phyloP scores from a whole-genome alignment of 139 green algal genomes.

The Pleodorina starrii region DNA sequence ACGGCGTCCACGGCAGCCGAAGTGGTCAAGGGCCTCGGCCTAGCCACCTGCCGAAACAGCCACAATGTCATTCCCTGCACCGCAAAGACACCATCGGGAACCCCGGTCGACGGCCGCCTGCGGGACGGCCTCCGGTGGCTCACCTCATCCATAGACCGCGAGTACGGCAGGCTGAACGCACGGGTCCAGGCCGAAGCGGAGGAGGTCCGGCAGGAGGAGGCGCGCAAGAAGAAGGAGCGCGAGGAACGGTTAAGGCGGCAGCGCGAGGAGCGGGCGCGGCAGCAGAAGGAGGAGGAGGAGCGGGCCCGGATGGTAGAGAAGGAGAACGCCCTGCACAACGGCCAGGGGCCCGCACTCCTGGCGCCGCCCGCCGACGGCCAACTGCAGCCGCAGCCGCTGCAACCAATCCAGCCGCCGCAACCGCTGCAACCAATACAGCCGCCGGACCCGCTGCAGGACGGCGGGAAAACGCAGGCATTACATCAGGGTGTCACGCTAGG shows the following conservation, averaged over 20 bases:
- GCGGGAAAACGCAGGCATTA: background rate
- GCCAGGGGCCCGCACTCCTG: background rate
- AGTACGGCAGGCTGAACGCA: slow-evolving; percentile 42
- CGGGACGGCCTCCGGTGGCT: slow-evolving; percentile 58
- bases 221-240: slow-evolving; percentile 60
- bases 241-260: slow-evolving; percentile 55
- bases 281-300: slow-evolving; percentile 45
- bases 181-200: slow-evolving; percentile 45
- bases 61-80: slow-evolving; percentile 66
- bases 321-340: slow-evolving; percentile 33
- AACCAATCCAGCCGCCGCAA: background rate
- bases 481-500: background rate
- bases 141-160: slow-evolving; percentile 3
- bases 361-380: background rate
- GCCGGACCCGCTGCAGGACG: background rate
- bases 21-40: slow-evolving; percentile 52
- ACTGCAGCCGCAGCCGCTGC: background rate
- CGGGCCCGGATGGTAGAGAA: slow-evolving; percentile 19
- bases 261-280: slow-evolving; percentile 30
- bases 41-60: slow-evolving; percentile 44
- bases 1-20: slow-evolving; percentile 51
- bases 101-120: slow-evolving; percentile 44
- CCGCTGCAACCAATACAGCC: background rate
- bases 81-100: slow-evolving; percentile 13
- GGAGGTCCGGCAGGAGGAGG: slow-evolving; percentile 56